Evolutionary conservation across 805 yeast genomes (phyloP).

Genomic region (Candida rishiriensis): DNA sequence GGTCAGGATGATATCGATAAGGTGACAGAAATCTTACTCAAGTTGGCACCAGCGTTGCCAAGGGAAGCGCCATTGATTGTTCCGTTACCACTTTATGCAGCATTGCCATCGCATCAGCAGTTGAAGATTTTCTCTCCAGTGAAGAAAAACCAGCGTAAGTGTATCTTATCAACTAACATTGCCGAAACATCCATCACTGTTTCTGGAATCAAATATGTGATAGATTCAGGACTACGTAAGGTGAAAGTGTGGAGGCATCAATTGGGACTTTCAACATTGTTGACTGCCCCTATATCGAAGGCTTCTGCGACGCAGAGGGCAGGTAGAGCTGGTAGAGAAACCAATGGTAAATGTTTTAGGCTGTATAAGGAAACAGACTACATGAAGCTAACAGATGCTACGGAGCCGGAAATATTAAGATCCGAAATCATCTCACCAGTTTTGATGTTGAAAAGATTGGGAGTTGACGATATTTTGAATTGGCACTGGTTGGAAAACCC

Average conservation of each 20-base stretch:
- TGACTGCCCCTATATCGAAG: constrained; percentile 88
- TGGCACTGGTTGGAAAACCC: constrained; percentile 97
- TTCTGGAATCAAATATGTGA: constrained; percentile 87
- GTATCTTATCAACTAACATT: constrained; percentile 88
- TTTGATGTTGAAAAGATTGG: constrained; percentile 74
- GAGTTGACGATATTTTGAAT: constrained; percentile 74
- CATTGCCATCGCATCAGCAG: constrained; percentile 82
- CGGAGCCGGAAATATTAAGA: constrained; percentile 90
- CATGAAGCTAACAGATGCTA: constrained; percentile 59
- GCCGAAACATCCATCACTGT: constrained; percentile 98
- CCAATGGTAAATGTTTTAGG: constrained; percentile 83
- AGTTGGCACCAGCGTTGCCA: constrained; percentile 62
- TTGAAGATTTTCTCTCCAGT: constrained; percentile 69
- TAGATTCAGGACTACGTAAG: constrained; percentile 89
- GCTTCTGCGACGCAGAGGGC: constrained; percentile 94
- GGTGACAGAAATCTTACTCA: constrained; percentile 57
- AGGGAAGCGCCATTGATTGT: constrained; percentile 70
- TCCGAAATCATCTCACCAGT: constrained; percentile 83
- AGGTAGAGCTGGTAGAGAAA: constrained; percentile 99
- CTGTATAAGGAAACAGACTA: constrained; percentile 75
- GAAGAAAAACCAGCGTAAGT: constrained; percentile 68
- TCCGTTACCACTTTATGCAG: constrained; percentile 88
- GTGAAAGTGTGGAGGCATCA: constrained; percentile 95
- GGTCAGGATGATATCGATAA: constrained; percentile 98
- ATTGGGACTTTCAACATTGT: constrained; percentile 83